Evolutionary conservation across 2,329 filamentous ascomycete species (phyloP), one percentile per base, ranked within the genome.

Genomic region (Clonostachys byssicola): DNA sequence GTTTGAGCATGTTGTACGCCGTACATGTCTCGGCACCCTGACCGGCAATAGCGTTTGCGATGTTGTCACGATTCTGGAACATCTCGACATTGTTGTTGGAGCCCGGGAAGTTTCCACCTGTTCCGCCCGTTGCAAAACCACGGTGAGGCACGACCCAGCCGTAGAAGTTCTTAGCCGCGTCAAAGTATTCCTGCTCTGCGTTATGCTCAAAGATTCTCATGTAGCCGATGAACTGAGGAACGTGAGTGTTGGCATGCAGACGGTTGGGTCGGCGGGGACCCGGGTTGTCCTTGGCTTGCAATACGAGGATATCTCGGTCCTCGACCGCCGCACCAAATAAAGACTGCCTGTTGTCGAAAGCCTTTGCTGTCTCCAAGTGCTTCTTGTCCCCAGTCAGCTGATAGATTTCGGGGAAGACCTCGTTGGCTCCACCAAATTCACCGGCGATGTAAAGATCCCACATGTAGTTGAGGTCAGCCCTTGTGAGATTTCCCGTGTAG

Each of bases 1-100:
- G 51, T 53, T 64, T 64, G 48, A 64, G 55, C 51, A 60, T 42
- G 44, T 64, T 63, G 51, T 64, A 63, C 7, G 58, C 53, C 1
- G 61, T 63, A 40, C 61, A 64, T 8, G 61, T 64, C 56, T 64
- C 60, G 3, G 61, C 60, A 5, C 61, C 60, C 12, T 46, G 48
- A 0, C 51, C 43, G 9, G 51, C 54, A 23, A 63, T 60, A 17
- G 61, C 60, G 39, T 62, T 58, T 16, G 60, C 61, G 30, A 64
- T 57, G 50, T 63, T 63, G 49, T 55, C 60, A 13, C 61, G 53
- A 47, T 64, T 64, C 51, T 97, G 59, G 51, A 64, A 64, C 47
- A 64, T 49, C 54, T 64, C 61, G 12, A 54, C 50, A 46, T 64
- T 63, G 47, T 52, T 50, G 43, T 60, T 57, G 7, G 56, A 60